A percentile compares a stretch with the other conserved stretches of the same genome.
phyloP scores from a whole-genome alignment of 768 basidiomycete genomes.

The Hericium coralloides region DNA sequence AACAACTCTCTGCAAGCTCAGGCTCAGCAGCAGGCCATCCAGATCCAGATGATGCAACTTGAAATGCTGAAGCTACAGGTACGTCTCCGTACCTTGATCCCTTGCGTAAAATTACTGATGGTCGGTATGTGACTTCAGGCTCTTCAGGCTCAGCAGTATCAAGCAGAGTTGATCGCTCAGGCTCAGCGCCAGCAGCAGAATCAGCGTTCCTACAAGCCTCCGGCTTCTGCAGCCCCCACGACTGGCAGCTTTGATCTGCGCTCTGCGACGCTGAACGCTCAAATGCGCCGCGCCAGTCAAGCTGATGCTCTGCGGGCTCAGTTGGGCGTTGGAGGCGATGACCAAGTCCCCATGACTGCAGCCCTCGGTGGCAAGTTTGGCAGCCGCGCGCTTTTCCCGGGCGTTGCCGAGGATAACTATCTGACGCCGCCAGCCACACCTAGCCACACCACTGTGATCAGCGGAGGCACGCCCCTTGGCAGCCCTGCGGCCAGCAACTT shows the following conservation, averaged over 20 bases:
- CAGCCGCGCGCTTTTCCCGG: conserved; percentile 41
- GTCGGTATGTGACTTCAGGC: conserved; percentile 30
- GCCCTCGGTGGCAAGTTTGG: conserved; percentile 71
- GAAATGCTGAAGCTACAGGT: conserved; percentile 80
- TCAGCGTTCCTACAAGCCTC: conserved; percentile 40
- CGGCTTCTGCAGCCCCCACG: conserved; percentile 68
- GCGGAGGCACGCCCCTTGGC: conserved; percentile 66
- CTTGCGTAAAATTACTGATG: conserved; percentile 7
- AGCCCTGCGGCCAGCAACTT: conserved; percentile 34
- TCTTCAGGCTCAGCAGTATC: conserved; percentile 67
- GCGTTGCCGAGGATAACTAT: conserved; percentile 32
- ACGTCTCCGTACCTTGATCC: conserved; percentile 17
- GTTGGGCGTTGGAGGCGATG: conserved; percentile 42
- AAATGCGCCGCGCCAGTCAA: conserved; percentile 61
- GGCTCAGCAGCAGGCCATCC: conserved; percentile 54
- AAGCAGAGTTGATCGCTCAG: conserved; percentile 60
- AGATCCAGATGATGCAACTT: conserved; percentile 81
- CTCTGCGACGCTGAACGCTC: conserved; percentile 42
- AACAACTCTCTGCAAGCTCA: conserved; percentile 38
- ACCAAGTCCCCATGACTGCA: conserved; percentile 75
- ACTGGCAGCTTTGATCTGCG: conserved; percentile 58
- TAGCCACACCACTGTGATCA: conserved; percentile 56
- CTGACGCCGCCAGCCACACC: conserved; percentile 43
- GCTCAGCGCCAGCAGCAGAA: conserved; percentile 46
- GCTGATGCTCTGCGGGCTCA: conserved; percentile 58